Base-by-base conservation (phyloP, 2,329 filamentous ascomycete genomes). In the Aspergillus hiratsukae region DNA sequence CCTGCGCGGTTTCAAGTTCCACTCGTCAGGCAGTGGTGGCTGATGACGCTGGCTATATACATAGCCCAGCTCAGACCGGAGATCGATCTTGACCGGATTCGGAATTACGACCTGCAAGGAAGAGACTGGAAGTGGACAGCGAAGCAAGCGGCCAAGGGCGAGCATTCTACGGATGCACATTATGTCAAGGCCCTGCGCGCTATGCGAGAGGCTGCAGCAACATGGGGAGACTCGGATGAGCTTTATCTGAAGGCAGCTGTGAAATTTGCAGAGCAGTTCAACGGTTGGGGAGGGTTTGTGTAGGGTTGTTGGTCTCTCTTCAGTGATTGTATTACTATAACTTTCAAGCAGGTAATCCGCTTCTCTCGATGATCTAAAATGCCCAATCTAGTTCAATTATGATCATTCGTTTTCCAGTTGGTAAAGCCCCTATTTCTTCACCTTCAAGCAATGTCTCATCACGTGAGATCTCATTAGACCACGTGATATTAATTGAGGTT, bases 11-110 rank as follows among this genome's bases (percentile, higher is more conserved):
- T 87, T 65, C 93, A 96, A 64, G 72, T 91, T 48, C 78, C 78
- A 23, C 77, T 99, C 4, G 80, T 97, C 8, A 81, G 89, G 41
- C 87, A 96, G 71, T 97, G 94, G 91, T 96, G 91, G 89, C 76
- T 99, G 4, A 82, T 96, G 45, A 85, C 88, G 0, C 72, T 97
- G 45, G 83, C 86, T 0, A 83, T 92, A 10, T 97, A 94, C 69
- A 84, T 96, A 53, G 77, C 86, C 2, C 87, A 90, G 66, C 76
- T 88, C 27, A 82, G 93, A 21, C 94, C 92, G 0, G 76, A 80
- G 56, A 84, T 96, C 55, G 82, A 88, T 54, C 76, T 83, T n/a
- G 82, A 87, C 55, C 80, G 82, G 28, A 81, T 94, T 56, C 78
- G 80, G 4, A 70, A 79, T 0, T 79, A 81, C 45, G 84, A 90